phyloP scores from a whole-genome alignment of 2,329 filamentous ascomycete genomes.

The Neofusicoccum parvum region DNA sequence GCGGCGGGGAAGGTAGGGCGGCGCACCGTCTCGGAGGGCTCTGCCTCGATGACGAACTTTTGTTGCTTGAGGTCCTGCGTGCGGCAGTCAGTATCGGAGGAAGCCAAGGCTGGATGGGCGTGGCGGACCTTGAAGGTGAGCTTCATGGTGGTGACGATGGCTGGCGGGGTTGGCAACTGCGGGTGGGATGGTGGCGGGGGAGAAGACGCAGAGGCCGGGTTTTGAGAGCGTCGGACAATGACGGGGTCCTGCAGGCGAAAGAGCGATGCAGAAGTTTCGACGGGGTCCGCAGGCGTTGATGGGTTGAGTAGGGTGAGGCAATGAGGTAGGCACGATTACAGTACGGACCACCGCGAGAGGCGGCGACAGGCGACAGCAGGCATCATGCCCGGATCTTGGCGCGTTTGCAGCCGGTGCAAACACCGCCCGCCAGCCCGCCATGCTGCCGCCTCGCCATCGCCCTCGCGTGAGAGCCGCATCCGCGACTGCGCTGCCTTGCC shows the following conservation, averaged over 20 bases:
- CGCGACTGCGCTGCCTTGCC: background rate
- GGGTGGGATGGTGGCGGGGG: constrained; percentile 22
- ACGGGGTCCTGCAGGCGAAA: constrained; percentile 24
- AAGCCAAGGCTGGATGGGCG: constrained; percentile 20
- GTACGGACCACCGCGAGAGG: constrained; percentile 7
- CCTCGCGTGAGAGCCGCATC: background rate
- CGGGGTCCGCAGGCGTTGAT: constrained; percentile 8
- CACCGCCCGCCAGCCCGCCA: background rate
- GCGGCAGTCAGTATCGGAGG: constrained; percentile 8
- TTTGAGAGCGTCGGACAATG: background rate
- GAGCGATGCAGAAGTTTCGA: constrained; percentile 31
- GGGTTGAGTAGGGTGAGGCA: constrained; percentile 2
- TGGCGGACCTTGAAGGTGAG: constrained; percentile 67
- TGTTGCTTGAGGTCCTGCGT: constrained; percentile 93
- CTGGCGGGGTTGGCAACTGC: constrained; percentile 11
- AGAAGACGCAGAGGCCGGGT: constrained; percentile 6
- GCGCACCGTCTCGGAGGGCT: constrained; percentile 84
- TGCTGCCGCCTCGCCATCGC: background rate
- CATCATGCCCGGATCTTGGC: background rate
- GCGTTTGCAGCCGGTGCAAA: background rate
- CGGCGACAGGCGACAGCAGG: constrained; percentile 9
- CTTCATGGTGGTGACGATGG: constrained; percentile 59
- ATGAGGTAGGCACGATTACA: constrained; percentile 13
- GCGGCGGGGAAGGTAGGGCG: constrained; percentile 26
- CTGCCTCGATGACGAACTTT: constrained; percentile 95